Percentiles rank a stretch among this genome's conserved stretches.
These are phyloP conservation scores for Jimgerdemannia lactiflua DNA, from an alignment of 192 early-diverging fungal species.

Conservation along the genomic window DNA sequence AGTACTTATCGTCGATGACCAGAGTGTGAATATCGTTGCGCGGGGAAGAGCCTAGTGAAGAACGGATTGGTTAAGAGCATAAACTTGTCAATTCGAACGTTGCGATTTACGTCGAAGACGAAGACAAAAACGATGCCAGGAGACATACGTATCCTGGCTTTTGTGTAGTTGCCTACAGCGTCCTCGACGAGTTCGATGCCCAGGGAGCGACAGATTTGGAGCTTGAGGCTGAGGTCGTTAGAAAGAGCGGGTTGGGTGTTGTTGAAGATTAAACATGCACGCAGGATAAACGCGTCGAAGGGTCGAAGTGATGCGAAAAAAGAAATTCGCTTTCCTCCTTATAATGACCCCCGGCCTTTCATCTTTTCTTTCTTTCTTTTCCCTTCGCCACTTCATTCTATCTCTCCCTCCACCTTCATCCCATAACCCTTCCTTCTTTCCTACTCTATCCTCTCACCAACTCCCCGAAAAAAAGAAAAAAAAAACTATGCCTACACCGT, in stretches of 20 bases:
- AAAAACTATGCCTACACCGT: too few relatives aligned
- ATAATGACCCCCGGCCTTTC: too few relatives aligned
- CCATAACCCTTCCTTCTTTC: too few relatives aligned
- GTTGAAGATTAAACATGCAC: too few relatives aligned
- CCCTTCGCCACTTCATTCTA: not conserved
- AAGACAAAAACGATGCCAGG: not conserved
- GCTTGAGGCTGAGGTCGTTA: not conserved
- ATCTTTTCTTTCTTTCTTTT: not conserved
- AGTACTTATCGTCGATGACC: constrained; percentile 13
- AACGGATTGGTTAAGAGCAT: not conserved
- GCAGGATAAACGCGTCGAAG: too few relatives aligned
- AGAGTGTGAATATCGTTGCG: constrained; percentile 10
- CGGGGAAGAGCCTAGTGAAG: not conserved
- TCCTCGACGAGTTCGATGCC: not conserved
- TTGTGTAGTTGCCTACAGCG: not conserved
- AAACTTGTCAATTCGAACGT: not conserved
- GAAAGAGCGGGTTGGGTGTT: not conserved
- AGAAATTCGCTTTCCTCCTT: not conserved
- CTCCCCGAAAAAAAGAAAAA: too few relatives aligned
- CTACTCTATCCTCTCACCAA: too few relatives aligned
- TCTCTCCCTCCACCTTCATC: not conserved
- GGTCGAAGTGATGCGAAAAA: too few relatives aligned
- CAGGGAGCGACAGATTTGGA: not conserved
- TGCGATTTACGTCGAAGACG: too few relatives aligned
- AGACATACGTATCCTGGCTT: constrained; percentile 1